Conservation (phyloP, 768 basidiomycete species). For the Obba rivulosa region DNA sequence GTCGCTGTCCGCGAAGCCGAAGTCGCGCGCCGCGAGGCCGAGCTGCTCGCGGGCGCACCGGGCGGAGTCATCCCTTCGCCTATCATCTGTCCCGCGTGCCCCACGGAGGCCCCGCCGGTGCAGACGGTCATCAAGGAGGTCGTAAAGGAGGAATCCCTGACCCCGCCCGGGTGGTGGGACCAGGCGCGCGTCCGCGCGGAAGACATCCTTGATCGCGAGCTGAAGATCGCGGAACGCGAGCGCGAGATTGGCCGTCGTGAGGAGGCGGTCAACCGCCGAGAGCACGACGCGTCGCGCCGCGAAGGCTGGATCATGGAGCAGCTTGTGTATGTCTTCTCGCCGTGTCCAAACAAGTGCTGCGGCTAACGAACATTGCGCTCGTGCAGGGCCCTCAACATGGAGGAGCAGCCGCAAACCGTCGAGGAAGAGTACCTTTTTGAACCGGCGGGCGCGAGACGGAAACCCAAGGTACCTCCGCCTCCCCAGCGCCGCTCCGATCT, state of each 20-base stretch:
- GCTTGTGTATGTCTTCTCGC: slow-evolving; percentile 56
- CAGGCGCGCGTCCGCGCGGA: slow-evolving; percentile 67
- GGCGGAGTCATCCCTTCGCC: slow-evolving; percentile 66
- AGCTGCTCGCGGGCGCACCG: slow-evolving; percentile 75
- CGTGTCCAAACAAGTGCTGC: not conserved
- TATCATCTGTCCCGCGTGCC: slow-evolving; percentile 52
- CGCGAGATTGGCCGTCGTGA: slow-evolving; percentile 84
- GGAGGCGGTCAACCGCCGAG: slow-evolving; percentile 78
- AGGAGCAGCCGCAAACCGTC: slow-evolving; percentile 56
- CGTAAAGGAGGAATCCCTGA: slow-evolving; percentile 73
- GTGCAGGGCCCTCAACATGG: slow-evolving; percentile 64
- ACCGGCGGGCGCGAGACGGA: slow-evolving; percentile 59
- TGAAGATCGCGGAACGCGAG: slow-evolving; percentile 80
- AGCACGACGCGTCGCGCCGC: slow-evolving; percentile 82
- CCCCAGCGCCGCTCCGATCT: slow-evolving; percentile 85
- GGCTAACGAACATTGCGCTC: not conserved
- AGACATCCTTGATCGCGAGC: slow-evolving; percentile 78
- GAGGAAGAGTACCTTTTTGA: slow-evolving; percentile 84
- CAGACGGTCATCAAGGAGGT: slow-evolving; percentile 88
- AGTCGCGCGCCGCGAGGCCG: slow-evolving; percentile 85
- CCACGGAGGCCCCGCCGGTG: slow-evolving; percentile 42
- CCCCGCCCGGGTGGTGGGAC: slow-evolving; percentile 76
- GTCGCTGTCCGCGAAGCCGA: slow-evolving; percentile 84
- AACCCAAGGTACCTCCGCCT: slow-evolving; percentile 88
- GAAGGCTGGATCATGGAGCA: slow-evolving; percentile 94